These are phyloP conservation scores for Fusarium sp. DNA, from an alignment of 2,329 filamentous ascomycete species.

Conservation along the genomic window DNA sequence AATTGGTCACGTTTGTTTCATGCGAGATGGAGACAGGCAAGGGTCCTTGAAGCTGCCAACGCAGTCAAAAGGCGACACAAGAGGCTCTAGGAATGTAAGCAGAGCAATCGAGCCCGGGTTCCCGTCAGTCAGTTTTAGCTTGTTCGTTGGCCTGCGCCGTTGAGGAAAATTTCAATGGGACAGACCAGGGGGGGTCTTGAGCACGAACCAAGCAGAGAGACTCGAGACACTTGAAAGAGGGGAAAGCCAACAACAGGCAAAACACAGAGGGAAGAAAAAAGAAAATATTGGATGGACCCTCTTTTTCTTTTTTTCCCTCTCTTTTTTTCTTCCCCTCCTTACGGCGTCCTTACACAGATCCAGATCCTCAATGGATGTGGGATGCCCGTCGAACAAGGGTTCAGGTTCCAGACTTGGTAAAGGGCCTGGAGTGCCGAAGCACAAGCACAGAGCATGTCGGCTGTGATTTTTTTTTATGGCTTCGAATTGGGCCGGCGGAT, in stretches of 20 bases:
- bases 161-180: constrained; percentile 7
- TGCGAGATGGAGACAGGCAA: constrained; percentile 21
- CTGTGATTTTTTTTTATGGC: not conserved
- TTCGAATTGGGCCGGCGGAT: constrained; percentile 14
- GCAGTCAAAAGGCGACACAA: not conserved
- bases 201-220: not conserved
- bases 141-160: not conserved
- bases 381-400: constrained; percentile 11
- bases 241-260: not conserved
- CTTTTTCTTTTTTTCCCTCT: not conserved
- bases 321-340: not conserved
- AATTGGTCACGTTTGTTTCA: constrained; percentile 26
- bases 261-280: not conserved
- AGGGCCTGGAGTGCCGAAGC: constrained; percentile 9
- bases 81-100: not conserved
- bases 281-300: not conserved
- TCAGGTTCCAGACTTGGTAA: constrained; percentile 9
- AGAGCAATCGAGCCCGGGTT: not conserved
- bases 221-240: not conserved
- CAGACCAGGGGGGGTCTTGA: not conserved
- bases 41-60: constrained; percentile 20
- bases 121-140: not conserved
- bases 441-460: not conserved
- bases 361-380: constrained; percentile 5
- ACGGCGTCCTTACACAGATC: constrained; percentile 1